Evolutionary conservation across 140 eudicot species (phyloP), one percentile per base, ranked within the genome.

Genomic region (Anethum foeniculum): DNA sequence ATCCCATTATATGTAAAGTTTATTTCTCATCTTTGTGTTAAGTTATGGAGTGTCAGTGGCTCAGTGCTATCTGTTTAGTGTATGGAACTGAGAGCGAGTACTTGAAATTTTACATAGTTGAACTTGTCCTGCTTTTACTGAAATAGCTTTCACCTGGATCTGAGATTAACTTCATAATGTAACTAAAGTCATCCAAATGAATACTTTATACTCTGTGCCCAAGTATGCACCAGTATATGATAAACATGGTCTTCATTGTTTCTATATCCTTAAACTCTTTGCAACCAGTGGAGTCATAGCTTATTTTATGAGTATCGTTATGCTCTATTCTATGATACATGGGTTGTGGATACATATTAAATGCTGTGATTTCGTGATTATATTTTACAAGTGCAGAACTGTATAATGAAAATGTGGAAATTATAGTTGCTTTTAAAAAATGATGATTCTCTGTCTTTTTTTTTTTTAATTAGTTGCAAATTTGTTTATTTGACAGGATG

Each of bases 401-500:
- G 34, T 60, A 60, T 25, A 7, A 3, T 27, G 15, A 23, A 56
- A 25, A 25, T 62, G 71, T 3, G 28, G 36, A 34, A 25, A 62
- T 62, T 25, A 62, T 9, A 10, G 12, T 62, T 62, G 36, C 34
- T 62, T 62, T 62, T 34, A 7, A 27, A 7, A 27, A 10, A 62
- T 62, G 60, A 44, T 74, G 19, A 73, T 3, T 25, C 27, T 43
- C 16, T 1, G 4, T 72, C 13, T 11, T 47, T 5, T 44, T 47
- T 5, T 44, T 21, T 72, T 39, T 41, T 41, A 10, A 21, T 49
- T 51, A 9, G 69, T 56, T 72, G 64, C 71, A 72, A 10, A 10
- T 18, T 58, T 36, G 48, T 81, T 46, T 47, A 41, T 71, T 54
- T 85, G 3, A 73, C 98, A 96, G 99, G 90, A 96, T 96, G 99